phyloP scores from a whole-genome alignment of 495 filamentous ascomycete genomes.

The Penicillium bialowiezense region DNA sequence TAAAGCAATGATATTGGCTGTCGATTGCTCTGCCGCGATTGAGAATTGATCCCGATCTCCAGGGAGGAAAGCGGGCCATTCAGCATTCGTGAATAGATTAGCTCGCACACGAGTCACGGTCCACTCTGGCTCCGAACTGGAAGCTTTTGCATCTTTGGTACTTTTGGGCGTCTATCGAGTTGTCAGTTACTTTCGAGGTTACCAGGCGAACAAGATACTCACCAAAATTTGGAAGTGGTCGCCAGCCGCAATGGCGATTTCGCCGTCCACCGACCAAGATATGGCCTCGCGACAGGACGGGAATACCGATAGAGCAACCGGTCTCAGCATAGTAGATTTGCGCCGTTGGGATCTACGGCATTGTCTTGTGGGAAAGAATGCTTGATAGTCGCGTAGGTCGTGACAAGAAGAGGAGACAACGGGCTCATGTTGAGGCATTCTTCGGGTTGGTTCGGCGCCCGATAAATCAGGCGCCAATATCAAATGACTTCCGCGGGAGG shows the following conservation, averaged over 20 bases:
- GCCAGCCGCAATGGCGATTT: conserved; percentile 57
- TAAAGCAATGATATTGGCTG: conserved; percentile 48
- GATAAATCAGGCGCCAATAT: conserved; percentile 1
- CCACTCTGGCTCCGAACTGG: conserved; percentile 25
- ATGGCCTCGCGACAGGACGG: conserved; percentile 52
- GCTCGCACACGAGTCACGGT: conserved; percentile 41
- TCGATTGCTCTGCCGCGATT: conserved; percentile 62
- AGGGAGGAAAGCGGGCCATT: conserved; percentile 49
- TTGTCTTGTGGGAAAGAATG: neutral
- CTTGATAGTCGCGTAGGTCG: neutral
- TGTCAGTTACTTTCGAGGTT: neutral
- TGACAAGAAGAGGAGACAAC: neutral
- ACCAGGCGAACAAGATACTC: conserved; percentile 2
- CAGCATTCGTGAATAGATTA: conserved; percentile 52
- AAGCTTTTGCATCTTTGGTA: conserved; percentile 1
- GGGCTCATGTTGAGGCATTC: conserved; percentile 3
- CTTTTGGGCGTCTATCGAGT: conserved; percentile 27
- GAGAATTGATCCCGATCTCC: conserved; percentile 51
- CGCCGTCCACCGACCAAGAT: conserved; percentile 61
- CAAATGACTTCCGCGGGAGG: neutral
- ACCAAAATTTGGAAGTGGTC: conserved; percentile 59
- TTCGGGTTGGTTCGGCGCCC: neutral
- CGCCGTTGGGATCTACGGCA: neutral
- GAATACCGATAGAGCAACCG: conserved; percentile 32
- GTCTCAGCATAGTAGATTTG: conserved; percentile 26